Evolutionary conservation across 2,329 filamentous ascomycete species (phyloP).

Genomic region (Dothidotthia symphoricarpi): DNA sequence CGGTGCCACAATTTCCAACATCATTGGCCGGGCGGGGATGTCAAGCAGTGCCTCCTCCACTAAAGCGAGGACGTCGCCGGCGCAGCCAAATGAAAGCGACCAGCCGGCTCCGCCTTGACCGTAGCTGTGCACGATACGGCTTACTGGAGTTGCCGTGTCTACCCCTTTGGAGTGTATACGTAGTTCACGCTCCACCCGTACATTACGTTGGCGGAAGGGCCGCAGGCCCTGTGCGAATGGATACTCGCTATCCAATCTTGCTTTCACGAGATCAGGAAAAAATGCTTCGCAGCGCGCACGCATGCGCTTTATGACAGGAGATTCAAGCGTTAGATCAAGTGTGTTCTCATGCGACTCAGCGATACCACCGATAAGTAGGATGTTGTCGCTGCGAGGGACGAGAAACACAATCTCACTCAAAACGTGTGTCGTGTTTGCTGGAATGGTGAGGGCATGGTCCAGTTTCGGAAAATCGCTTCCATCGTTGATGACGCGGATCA

Average conservation of each 20-base stretch:
- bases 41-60: slow-evolving; percentile 30
- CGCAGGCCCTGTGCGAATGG: slow-evolving; percentile 48
- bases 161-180: background rate
- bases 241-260: slow-evolving; percentile 43
- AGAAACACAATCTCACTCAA: slow-evolving; percentile 47
- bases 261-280: slow-evolving; percentile 44
- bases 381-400: slow-evolving; percentile 48
- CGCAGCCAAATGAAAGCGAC: slow-evolving; percentile 45
- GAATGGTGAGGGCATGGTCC: slow-evolving; percentile 43
- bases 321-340: slow-evolving; percentile 43
- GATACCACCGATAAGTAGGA: slow-evolving; percentile 41
- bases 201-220: slow-evolving; percentile 43
- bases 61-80: slow-evolving; percentile 37
- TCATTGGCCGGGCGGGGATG: background rate
- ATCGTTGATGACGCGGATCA: slow-evolving; percentile 50
- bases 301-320: slow-evolving; percentile 45
- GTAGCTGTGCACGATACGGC: slow-evolving; percentile 47
- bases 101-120: slow-evolving; percentile 50
- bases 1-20: background rate
- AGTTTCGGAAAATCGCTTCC: slow-evolving; percentile 46
- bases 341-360: slow-evolving; percentile 6
- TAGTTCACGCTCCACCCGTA: slow-evolving; percentile 47
- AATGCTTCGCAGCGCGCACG: slow-evolving; percentile 46
- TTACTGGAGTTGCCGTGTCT: slow-evolving; percentile 18
- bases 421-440: slow-evolving; percentile 39